Base-by-base conservation (phyloP, 345 rosid genomes). In the Geranium brycei region DNA sequence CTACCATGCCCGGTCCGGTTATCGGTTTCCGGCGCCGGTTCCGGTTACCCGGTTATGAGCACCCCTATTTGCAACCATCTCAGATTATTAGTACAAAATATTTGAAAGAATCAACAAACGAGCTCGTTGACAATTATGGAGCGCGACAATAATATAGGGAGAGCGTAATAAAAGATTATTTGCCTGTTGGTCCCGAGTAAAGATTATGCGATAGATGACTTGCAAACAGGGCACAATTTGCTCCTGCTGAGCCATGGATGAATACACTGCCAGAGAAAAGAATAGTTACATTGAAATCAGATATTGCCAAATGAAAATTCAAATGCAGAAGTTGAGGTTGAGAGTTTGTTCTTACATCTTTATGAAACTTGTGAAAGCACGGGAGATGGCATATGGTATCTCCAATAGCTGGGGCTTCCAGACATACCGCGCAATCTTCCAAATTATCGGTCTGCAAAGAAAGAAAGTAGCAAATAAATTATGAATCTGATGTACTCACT, bases 301-400 rank as follows among this genome's bases (percentile, higher is more conserved):
- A 69, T 32, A 28, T 16, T 38, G 13, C 58, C 60, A 61, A 17
- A 56, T 23, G 60, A n/a, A 16, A 17, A 60, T 53, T 64, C 57
- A 28, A 62, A 40, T 41, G 15, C 41, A 65, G 58, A 16, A 17
- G 62, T 41, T 17, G 18, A 66, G 19, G 68, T 23, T 23, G 28
- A 23, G 28, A 23, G 28, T 23, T 23, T 23, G 62, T 61, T 28
- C 75, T 51, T 78, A 93, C 99, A 68, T 79, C 88, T 78, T 93
- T 93, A 73, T 93, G 99, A 78, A 93, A 93, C 74, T 93, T 93
- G 80, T 93, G 99, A 41, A 93, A 75, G 83, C 99, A 93, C 66
- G 97, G 99, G 32, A 93, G 97, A 72, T 90, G 97, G 16, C 95
- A 95, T 60, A 90, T 82, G 12, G 83, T 80, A 61, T 90, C 97